A percentile compares a stretch with the other conserved stretches of the same genome.
Conservation (phyloP, 2,329 filamentous ascomycete genomes). For the Diplodia corticola region DNA sequence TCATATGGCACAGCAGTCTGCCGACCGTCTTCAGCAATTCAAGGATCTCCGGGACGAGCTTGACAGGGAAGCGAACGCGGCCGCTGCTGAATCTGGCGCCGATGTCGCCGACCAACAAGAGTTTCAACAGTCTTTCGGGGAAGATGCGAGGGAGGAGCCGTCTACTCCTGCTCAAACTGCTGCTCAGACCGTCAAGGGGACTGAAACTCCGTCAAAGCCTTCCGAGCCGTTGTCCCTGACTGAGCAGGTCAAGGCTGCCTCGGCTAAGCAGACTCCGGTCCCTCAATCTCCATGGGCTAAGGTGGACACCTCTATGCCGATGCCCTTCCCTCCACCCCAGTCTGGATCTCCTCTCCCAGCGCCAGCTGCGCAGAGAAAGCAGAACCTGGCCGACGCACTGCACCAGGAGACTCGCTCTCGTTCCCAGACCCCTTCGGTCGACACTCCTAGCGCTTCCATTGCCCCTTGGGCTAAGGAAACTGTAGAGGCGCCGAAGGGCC, state of each 20-base stretch:
- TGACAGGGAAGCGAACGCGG: constrained; percentile 8
- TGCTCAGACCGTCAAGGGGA: constrained; percentile 15
- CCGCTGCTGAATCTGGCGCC: constrained; percentile 18
- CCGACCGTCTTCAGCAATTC: constrained; percentile 79
- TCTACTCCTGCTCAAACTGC: neutral
- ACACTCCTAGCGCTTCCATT: constrained; percentile 68
- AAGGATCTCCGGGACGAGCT: constrained; percentile 63
- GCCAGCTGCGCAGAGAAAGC: constrained; percentile 82
- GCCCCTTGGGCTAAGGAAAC: constrained; percentile 95
- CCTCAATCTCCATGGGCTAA: constrained; percentile 60
- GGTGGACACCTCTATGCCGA: constrained; percentile 67
- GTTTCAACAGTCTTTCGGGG: constrained; percentile 28
- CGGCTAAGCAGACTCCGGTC: constrained; percentile 59
- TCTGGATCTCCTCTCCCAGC: constrained; percentile 82
- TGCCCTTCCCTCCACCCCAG: constrained; percentile 72
- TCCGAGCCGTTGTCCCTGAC: constrained; percentile 67
- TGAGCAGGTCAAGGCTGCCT: constrained; percentile 75
- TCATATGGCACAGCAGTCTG: constrained; percentile 45
- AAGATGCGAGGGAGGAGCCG: constrained; percentile 26
- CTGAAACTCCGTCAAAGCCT: constrained; percentile 30
- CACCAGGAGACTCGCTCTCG: constrained; percentile 68
- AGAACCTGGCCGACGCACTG: constrained; percentile 77
- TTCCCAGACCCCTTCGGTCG: constrained; percentile 71
- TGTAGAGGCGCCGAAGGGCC: constrained; percentile 71
- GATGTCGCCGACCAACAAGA: constrained; percentile 27